A percentile compares a stretch with the other conserved stretches of the same genome.
Conservation (phyloP, 305 asterid species). For the Fraxinus velutina region DNA sequence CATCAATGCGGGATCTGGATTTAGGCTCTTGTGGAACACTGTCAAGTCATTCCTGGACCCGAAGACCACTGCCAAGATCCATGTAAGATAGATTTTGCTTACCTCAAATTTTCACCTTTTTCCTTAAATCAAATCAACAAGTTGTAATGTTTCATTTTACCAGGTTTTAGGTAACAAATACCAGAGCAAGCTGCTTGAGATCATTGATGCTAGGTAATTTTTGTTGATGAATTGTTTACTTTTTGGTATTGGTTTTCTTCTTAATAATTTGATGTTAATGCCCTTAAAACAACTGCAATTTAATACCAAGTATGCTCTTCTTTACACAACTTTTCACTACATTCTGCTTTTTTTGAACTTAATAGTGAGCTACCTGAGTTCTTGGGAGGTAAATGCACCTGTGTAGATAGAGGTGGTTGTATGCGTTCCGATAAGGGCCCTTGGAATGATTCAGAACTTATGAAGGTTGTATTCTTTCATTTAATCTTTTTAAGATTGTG, state of each 20-base stretch:
- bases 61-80: slow-evolving; percentile 86
- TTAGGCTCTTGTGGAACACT: slow-evolving; percentile 94
- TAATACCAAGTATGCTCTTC: not conserved
- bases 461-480: slow-evolving; percentile 57
- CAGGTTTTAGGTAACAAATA: slow-evolving; percentile 87
- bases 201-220: slow-evolving; percentile 78
- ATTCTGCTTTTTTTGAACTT: slow-evolving; percentile 15
- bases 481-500: not conserved
- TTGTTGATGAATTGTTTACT: not conserved
- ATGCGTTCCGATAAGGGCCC: slow-evolving; percentile 93
- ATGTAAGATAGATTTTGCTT: slow-evolving; percentile 43
- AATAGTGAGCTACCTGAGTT: slow-evolving; percentile 89
- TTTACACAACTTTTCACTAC: not conserved
- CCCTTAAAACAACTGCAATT: not conserved
- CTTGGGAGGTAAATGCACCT: slow-evolving; percentile 93
- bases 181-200: slow-evolving; percentile 89
- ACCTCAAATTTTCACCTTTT: not conserved
- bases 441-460: slow-evolving; percentile 81
- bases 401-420: slow-evolving; percentile 83
- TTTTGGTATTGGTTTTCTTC: not conserved
- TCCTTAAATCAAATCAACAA: not conserved
- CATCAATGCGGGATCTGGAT: slow-evolving; percentile 94
- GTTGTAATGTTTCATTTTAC: slow-evolving; percentile 9
- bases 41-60: slow-evolving; percentile 96
- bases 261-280: not conserved